Evolutionary conservation across 176 grass and related monocot genomes (phyloP).

Genomic region (Musa itinerans): DNA sequence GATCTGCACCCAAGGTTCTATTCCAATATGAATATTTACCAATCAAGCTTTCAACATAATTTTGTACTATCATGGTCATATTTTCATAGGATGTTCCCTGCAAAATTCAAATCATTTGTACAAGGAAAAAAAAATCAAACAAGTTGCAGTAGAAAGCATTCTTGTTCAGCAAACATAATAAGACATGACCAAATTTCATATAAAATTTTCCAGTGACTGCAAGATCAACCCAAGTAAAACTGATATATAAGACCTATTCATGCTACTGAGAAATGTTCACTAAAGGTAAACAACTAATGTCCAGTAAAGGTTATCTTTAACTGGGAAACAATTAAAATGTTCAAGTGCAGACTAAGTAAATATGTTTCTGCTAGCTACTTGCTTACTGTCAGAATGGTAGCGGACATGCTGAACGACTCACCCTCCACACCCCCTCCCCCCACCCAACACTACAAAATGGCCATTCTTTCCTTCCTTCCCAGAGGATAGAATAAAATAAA

Average conservation of each 20-base stretch:
- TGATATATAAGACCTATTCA: neutral
- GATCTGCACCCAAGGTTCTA: constrained; percentile 73
- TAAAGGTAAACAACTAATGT: no score
- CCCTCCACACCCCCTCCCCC: no score
- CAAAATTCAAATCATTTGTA: constrained; percentile 26
- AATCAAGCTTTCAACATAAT: constrained; percentile 78
- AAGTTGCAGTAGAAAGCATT: neutral
- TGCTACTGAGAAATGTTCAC: neutral
- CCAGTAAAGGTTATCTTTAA: no score
- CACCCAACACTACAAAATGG: no score
- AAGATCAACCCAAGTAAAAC: neutral
- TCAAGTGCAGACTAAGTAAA: no score
- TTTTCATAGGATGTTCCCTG: constrained; percentile 94
- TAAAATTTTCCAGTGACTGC: neutral
- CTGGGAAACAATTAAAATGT: no score
- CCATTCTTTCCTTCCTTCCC: no score
- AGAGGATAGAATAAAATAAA: no score
- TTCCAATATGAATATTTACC: constrained; percentile 97
- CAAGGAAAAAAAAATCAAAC: neutral
- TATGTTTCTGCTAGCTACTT: no score
- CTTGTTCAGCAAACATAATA: neutral
- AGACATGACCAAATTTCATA: neutral
- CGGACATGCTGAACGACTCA: no score
- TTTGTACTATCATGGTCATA: constrained; percentile 77
- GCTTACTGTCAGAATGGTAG: no score